phyloP scores from a whole-genome alignment of 2,329 filamentous ascomycete species.

The Cladophialophora bantiana region DNA sequence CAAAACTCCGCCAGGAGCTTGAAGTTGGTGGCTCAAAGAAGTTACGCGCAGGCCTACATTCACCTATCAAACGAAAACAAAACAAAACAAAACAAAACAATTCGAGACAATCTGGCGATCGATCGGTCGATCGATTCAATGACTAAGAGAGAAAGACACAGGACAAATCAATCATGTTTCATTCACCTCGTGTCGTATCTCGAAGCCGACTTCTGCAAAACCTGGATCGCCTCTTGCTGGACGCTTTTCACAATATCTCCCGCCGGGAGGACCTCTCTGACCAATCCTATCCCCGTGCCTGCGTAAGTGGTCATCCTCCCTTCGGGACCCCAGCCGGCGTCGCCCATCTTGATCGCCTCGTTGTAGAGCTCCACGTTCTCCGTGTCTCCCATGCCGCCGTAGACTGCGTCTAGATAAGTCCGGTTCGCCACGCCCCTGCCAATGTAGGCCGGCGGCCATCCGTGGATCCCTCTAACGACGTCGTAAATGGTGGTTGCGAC shows the following conservation, averaged over 20 bases:
- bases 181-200: slow-evolving; percentile 12
- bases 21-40: no score
- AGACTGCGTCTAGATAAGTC: slow-evolving; percentile 55
- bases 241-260: slow-evolving; percentile 55
- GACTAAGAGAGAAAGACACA: not conserved
- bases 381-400: slow-evolving; percentile 46
- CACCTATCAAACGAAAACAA: no score
- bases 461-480: slow-evolving; percentile 61
- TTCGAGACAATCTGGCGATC: no score
- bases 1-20: no score
- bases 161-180: not conserved
- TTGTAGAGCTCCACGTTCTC: slow-evolving; percentile 55
- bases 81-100: no score
- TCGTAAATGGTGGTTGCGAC: slow-evolving; percentile 62
- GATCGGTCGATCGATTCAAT: no score
- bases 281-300: slow-evolving; percentile 66
- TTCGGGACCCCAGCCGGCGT: slow-evolving; percentile 60
- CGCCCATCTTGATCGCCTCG: slow-evolving; percentile 58
- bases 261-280: slow-evolving; percentile 59
- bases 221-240: slow-evolving; percentile 32
- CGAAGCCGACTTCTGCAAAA: slow-evolving; percentile 31
- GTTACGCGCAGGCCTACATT: no score
- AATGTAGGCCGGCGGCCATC: slow-evolving; percentile 66
- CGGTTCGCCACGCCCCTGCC: slow-evolving; percentile 65
- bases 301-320: slow-evolving; percentile 69